These are phyloP conservation scores for Neofusicoccum cordaticola DNA, from an alignment of 2,329 filamentous ascomycete genomes.

Conservation along the genomic window DNA sequence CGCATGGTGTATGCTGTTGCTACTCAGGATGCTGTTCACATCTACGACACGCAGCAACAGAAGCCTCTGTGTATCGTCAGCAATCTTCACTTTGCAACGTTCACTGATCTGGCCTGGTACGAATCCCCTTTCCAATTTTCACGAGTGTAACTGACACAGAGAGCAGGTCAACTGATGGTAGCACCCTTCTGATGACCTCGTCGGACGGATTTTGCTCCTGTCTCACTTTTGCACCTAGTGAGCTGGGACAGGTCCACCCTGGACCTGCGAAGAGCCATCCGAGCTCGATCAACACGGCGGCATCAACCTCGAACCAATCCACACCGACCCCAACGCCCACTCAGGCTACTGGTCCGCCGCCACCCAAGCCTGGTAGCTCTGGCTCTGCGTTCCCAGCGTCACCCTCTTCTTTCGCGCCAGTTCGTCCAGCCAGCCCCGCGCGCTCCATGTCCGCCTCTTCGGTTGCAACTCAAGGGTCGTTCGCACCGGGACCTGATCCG, in stretches of 20 bases:
- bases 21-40: slow-evolving; percentile 88
- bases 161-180: slow-evolving; percentile 69
- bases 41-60: slow-evolving; percentile 97
- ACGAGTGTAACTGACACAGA: slow-evolving; percentile 26
- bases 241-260: slow-evolving; percentile 79
- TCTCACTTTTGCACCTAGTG: slow-evolving; percentile 76
- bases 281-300: slow-evolving; percentile 42
- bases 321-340: slow-evolving; percentile 72
- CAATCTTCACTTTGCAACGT: slow-evolving; percentile 95
- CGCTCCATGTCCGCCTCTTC: slow-evolving; percentile 85
- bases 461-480: slow-evolving; percentile 63
- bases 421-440: slow-evolving; percentile 70
- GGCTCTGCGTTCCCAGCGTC: slow-evolving; percentile 57
- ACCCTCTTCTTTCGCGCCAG: slow-evolving; percentile 53
- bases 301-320: slow-evolving; percentile 55
- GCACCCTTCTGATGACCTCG: slow-evolving; percentile 87
- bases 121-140: neutral
- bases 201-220: slow-evolving; percentile 97
- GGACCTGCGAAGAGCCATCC: slow-evolving; percentile 55
- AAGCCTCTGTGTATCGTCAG: slow-evolving; percentile 92
- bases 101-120: slow-evolving; percentile 87
- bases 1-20: slow-evolving; percentile 95
- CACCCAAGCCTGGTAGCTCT: slow-evolving; percentile 39
- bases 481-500: slow-evolving; percentile 35
- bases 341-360: neutral